A percentile compares a stretch with the other conserved stretches of the same genome.
Evolutionary conservation across 805 yeast species (phyloP).

Genomic region (Yamadazyma nakazawae): DNA sequence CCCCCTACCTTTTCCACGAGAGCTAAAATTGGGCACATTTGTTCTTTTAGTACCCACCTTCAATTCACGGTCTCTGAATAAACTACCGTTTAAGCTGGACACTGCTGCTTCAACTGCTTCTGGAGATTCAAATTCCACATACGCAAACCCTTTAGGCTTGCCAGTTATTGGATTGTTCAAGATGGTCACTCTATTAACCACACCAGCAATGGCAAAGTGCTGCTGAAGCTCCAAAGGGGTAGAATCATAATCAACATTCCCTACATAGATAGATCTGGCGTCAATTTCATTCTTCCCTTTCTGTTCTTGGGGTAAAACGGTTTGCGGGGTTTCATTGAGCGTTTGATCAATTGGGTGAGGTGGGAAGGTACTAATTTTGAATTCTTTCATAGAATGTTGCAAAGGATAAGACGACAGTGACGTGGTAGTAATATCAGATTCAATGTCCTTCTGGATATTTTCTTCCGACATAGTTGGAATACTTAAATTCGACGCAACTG

Average conservation of each 20-base stretch:
- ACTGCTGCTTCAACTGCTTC: conserved; percentile 65
- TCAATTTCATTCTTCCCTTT: conserved; percentile 59
- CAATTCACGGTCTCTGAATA: conserved; percentile 65
- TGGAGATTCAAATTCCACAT: conserved; percentile 74
- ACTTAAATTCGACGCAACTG: not conserved
- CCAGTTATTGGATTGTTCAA: conserved; percentile 71
- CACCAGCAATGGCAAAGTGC: conserved; percentile 67
- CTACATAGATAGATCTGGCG: conserved; percentile 73
- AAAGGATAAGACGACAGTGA: not conserved
- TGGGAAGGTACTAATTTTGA: no score
- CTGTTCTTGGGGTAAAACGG: conserved; percentile 14
- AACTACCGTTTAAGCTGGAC: conserved; percentile 55
- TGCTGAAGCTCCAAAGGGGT: conserved; percentile 78
- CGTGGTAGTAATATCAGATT: not conserved
- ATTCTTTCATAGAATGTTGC: not conserved
- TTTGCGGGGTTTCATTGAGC: not conserved
- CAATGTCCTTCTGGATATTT: not conserved
- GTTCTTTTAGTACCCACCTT: conserved; percentile 79
- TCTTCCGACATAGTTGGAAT: not conserved
- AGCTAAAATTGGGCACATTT: conserved; percentile 51
- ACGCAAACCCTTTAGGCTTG: conserved; percentile 84
- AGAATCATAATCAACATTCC: conserved; percentile 77
- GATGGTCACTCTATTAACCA: conserved; percentile 77
- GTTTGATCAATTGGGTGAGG: not conserved
- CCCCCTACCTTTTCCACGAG: conserved; percentile 12